Evolutionary conservation across 495 filamentous ascomycete genomes (phyloP), one percentile per base, ranked within the genome.

Genomic region (Hypomontagnella submonticulosa): DNA sequence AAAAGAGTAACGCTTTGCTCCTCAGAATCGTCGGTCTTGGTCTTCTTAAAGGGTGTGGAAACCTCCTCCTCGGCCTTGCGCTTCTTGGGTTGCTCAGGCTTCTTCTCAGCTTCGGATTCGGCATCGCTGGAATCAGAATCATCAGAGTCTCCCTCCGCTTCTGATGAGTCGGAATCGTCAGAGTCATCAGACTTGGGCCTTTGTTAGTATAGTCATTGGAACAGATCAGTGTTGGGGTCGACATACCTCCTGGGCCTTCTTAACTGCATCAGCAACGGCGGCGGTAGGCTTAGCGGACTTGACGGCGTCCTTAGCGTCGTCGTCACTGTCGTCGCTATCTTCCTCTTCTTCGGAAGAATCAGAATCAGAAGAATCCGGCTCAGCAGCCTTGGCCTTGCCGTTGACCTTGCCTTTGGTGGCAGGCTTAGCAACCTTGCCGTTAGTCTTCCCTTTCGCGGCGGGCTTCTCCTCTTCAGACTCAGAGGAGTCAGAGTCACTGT

Each of bases 61-160:
- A 78, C 79, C 46, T 86, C 79, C 61, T 88, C 88, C 49, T 88
- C 89, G 53, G 92, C 92, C 85, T 96, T 96, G 81, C 93, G 93
- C 87, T 96, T 96, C 87, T 95, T 96, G 67, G 85, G 83, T 66
- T 81, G 75, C 61, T 85, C 80, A 46, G 84, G 82, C 72, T 88
- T 84, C 55, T 82, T 81, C 56, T 85, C 81, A 58, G 73, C 73
- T 34, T 79, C 80, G 37, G 72, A 76, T 41, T 82, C 81, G 32
- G 71, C 75, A 36, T 78, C 76, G 60, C 72, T 75, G 53, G 74
- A 79, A 56, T 79, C 55, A 36, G 71, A 75, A 23, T 71, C 71
- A 36, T 76, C 71, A 5, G 73, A 71, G 16, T 71, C 77, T 50
- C 77, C 77, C 48, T 83, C 74, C 51, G 80, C 74, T 38, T 72